phyloP scores from a whole-genome alignment of 1,139 yeast species.

The Ogataea hybrid region DNA sequence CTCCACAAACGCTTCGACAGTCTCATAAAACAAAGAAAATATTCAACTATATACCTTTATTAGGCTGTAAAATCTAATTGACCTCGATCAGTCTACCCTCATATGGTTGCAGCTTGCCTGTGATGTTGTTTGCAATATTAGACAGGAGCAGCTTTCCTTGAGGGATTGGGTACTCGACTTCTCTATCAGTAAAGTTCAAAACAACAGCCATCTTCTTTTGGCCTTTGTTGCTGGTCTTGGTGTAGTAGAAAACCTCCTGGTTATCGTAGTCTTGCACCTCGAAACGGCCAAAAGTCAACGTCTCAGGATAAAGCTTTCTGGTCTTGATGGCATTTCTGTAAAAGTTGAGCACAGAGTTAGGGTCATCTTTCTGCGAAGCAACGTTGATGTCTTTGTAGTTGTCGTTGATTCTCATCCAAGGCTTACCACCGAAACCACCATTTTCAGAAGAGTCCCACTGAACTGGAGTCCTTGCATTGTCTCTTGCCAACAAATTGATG shows the following conservation, averaged over 20 bases:
- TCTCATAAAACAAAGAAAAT: too few species aligned
- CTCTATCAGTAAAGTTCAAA: constrained; percentile 43
- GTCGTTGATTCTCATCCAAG: constrained; percentile 57
- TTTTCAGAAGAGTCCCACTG: constrained; percentile 49
- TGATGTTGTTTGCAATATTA: constrained; percentile 33
- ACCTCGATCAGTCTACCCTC: constrained; percentile 8
- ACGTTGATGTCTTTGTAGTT: constrained; percentile 50
- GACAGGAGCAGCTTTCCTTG: constrained; percentile 36
- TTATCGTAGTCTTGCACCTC: constrained; percentile 41
- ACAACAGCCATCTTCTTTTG: constrained; percentile 38
- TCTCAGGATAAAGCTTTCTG: constrained; percentile 45
- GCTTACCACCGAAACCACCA: constrained; percentile 40
- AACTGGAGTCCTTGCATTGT: constrained; percentile 58
- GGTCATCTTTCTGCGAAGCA: constrained; percentile 44
- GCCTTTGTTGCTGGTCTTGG: constrained; percentile 34
- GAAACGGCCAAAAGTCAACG: constrained; percentile 48
- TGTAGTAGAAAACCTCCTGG: constrained; percentile 38
- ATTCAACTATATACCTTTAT: too few species aligned
- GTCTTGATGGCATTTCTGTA: constrained; percentile 43
- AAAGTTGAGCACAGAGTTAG: constrained; percentile 45
- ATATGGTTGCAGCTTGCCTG: constrained; percentile 22
- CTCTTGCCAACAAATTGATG: constrained; percentile 43
- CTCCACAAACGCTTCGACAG: too few species aligned
- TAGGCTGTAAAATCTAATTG: background rate
- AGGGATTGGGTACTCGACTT: constrained; percentile 33